Evolutionary conservation across 2,329 filamentous ascomycete genomes (phyloP), one percentile per base, ranked within the genome.

Genomic region (Coniochaeta pulveracea): DNA sequence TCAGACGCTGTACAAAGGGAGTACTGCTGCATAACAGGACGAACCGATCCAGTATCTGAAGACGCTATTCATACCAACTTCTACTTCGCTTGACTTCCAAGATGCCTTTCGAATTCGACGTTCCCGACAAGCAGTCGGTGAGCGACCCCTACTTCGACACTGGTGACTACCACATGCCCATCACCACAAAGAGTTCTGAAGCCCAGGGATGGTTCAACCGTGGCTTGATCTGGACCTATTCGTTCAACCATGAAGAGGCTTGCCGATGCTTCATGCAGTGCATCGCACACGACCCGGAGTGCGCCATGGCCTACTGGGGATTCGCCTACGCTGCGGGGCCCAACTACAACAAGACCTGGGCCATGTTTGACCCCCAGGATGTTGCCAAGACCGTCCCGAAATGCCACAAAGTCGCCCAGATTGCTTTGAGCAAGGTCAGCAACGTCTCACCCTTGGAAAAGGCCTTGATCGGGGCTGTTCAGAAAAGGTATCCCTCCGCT

Each of bases 331-430:
- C 76, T 2, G 56, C 82, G 0, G 83, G 82, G 0, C 81, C 83
- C 4, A 86, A 89, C 47, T 77, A 76, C 52, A 72, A 88, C 57
- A 85, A 86, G 46, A 76, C 80, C 0, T 86, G 83, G 83, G 68
- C 73, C 18, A 64, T 74, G 16, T 85, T 85, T 41, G 78, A 80
- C 34, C 54, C 64, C 1, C 54, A 61, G 0, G 80, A 86, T 41
- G 57, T 79, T 4, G 52, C 61, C 8, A 51, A 47, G 0, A 69
- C 64, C 1, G 57, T 80, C 5, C 42, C 45, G 16, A 40, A 47
- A 21, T 54, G 55, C 0, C 49, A 56, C 27, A 28, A 36, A 3
- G 53, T 54, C 14, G 40, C 55, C 3, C 39, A 43, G 12, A 37
- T 44, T 26, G 57, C 57, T 3, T 40, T 37, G 4, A 35, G 41